Evolutionary conservation across 2,329 filamentous ascomycete species (phyloP).

Genomic region (Cercospora berteroae): DNA sequence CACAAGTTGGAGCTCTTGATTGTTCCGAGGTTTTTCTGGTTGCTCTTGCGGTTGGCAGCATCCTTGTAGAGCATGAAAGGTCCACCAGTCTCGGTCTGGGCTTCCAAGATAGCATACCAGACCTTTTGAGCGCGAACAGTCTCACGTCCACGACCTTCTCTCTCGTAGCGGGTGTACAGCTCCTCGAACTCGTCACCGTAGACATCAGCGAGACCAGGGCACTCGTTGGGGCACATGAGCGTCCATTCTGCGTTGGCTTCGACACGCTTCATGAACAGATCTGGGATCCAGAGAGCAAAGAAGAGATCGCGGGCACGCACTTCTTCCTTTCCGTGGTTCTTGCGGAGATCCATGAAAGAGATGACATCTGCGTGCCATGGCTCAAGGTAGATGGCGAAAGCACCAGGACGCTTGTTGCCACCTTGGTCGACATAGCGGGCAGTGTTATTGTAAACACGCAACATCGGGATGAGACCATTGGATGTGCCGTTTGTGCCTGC

Average conservation of each 20-base stretch:
- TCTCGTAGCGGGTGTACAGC: slow-evolving; percentile 87
- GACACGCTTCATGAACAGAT: slow-evolving; percentile 99
- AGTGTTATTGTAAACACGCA: slow-evolving; percentile 98
- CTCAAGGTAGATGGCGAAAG: slow-evolving; percentile 98
- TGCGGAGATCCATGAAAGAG: slow-evolving; percentile 93
- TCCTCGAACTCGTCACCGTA: slow-evolving; percentile 97
- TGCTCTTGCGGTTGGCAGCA: slow-evolving; percentile 96
- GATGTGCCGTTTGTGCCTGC: slow-evolving; percentile 97
- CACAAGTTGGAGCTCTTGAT: slow-evolving; percentile 98
- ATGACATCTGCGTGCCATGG: slow-evolving; percentile 99
- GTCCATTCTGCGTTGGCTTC: slow-evolving; percentile 97
- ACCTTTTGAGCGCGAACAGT: slow-evolving; percentile 97
- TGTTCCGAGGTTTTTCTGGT: slow-evolving; percentile 98
- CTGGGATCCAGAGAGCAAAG: slow-evolving; percentile 96
- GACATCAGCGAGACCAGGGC: slow-evolving; percentile 88
- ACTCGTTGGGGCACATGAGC: slow-evolving; percentile 96
- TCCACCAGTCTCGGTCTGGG: slow-evolving; percentile 97
- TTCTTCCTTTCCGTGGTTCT: slow-evolving; percentile 99
- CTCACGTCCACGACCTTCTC: slow-evolving; percentile 79
- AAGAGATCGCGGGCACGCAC: slow-evolving; percentile 95
- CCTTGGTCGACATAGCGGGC: slow-evolving; percentile 98
- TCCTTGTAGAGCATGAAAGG: slow-evolving; percentile 99
- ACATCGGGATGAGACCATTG: slow-evolving; percentile 96
- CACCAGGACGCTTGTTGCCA: slow-evolving; percentile 97
- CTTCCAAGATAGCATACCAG: slow-evolving; percentile 97